These are phyloP conservation scores for Sugiyamaella grinbergsii DNA, from an alignment of 1,139 yeast species.

Conservation along the genomic window DNA sequence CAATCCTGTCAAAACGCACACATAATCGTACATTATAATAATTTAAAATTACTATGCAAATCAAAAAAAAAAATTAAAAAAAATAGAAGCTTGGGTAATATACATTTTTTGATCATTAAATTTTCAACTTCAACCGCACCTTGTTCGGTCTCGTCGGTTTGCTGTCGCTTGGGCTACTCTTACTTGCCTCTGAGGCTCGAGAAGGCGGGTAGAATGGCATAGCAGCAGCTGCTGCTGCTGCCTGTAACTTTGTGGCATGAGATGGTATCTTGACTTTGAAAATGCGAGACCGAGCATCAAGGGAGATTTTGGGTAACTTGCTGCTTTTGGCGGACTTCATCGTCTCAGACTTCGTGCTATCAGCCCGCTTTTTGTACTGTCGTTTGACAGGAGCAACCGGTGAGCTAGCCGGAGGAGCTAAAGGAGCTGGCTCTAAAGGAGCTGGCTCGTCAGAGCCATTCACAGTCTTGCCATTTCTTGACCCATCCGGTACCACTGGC, in stretches of 20 bases:
- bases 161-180: not conserved
- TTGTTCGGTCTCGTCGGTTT: constrained; percentile 30
- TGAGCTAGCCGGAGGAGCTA: not conserved
- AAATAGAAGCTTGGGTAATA: not conserved
- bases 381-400: not conserved
- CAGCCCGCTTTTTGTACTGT: constrained; percentile 5
- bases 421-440: not conserved
- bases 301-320: not conserved
- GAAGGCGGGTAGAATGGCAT: constrained; percentile 9
- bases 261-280: constrained; percentile 13
- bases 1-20: not conserved
- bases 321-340: not conserved
- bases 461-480: not conserved
- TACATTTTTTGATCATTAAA: constrained; percentile 18
- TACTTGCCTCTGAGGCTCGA: not conserved
- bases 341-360: not conserved
- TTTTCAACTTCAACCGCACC: constrained; percentile 37
- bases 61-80: not conserved
- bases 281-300: not conserved
- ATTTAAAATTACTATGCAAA: constrained; percentile 6
- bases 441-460: not conserved
- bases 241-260: constrained; percentile 10
- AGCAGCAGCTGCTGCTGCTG: constrained; percentile 14
- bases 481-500: not conserved
- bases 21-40: constrained; percentile 3